Evolutionary conservation across 2,329 filamentous ascomycete species (phyloP), one percentile per base, ranked within the genome.

Genomic region (Emmonsiellopsis sp.): DNA sequence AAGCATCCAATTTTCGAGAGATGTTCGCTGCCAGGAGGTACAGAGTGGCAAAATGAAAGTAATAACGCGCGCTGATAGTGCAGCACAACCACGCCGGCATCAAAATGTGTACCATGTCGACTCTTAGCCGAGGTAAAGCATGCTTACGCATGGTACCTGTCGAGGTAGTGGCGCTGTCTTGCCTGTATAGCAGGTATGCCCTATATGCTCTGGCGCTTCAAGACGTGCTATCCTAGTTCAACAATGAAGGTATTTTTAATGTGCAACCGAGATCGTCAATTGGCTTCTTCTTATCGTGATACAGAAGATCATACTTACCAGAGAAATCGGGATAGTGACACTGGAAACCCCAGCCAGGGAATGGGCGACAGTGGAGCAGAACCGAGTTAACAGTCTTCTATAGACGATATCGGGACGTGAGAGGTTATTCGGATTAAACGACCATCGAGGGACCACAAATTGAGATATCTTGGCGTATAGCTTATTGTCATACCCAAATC

Each of bases 1-100:
- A 48, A 37, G 21, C 11, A 48, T 48, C 33, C 31, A 17, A 27
- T 48, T 48, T 48, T 48, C 46, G 46, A 48, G 46, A 48, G 39
- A 27, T 10, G 8, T 48, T 48, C 32, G 6, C 33, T 31, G 34
- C 44, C 37, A 21, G 46, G 33, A 42, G 21, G 21, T 27, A 27
- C 21, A 27, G 21, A 27, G 21, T 27, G 21, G 21, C 21, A 5
- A 27, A 27, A 27, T 27, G 21, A 27, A 27, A 5, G 21, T n/a
- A 37, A 33, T 36, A 33, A 34, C 32, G 44, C 44, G 6, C 39
- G 46, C 14, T 48, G 46, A 37, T 39, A 17, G 32, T n/a, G 46
- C 39, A 21, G 34, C 46, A 48, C 46, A 48, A 39, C 46, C 36
- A 31, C 10, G 39, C 13, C 46, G 6, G 11, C 33, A 36, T 48